Evolutionary conservation across 108 stramenopile species (phyloP), one percentile per base, ranked within the genome.

Genomic region (Tribonema minus): DNA sequence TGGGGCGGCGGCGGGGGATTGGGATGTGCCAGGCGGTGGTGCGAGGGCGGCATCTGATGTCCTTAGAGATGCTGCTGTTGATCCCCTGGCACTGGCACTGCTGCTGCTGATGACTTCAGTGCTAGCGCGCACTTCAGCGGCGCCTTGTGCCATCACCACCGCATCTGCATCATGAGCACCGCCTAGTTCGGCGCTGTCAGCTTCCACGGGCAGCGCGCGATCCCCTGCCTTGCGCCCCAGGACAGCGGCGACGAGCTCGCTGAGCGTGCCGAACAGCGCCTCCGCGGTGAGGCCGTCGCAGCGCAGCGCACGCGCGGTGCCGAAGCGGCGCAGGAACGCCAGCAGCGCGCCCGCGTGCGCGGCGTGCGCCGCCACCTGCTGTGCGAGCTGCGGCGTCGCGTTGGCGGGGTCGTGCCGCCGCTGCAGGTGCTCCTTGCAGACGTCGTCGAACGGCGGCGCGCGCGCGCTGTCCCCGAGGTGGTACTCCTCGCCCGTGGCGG

Each of bases 391-490:
- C 25, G 77, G 33, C 6, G 39, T 62, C 2, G 77, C 28, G 15
- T 69, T 79, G 1, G 77, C 68, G 15, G 77, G 77, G 27, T 79
- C 77, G 15, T 79, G 37, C 23, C 64, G 77, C 0, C 58, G 68
- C 28, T 61, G 31, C 20, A 79, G 60, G 31, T 64, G 46, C 68
- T 79, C 77, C 34, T 79, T 79, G 35, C 77, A 79, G 5, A 79
- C 77, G 32, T 66, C 59, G 32, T 79, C 77, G 33, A 66, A 79
- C 60, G 68, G 68, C 34, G 77, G 77, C 33, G 66, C 30, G 12
- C 35, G 77, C 33, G 66, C 30, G 12, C 35, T 3, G 0, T 59
- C 61, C 36, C 66, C 60, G 39, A 68, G 58, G 77, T 79, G 77
- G 38, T 79, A 70, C 5, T 46, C 7, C 41, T 79, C 39, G 31